Percentiles rank a stretch among this genome's conserved stretches.
These are phyloP conservation scores for Aspergillus avenaceus DNA, from an alignment of 495 filamentous ascomycete genomes.

Conservation along the genomic window DNA sequence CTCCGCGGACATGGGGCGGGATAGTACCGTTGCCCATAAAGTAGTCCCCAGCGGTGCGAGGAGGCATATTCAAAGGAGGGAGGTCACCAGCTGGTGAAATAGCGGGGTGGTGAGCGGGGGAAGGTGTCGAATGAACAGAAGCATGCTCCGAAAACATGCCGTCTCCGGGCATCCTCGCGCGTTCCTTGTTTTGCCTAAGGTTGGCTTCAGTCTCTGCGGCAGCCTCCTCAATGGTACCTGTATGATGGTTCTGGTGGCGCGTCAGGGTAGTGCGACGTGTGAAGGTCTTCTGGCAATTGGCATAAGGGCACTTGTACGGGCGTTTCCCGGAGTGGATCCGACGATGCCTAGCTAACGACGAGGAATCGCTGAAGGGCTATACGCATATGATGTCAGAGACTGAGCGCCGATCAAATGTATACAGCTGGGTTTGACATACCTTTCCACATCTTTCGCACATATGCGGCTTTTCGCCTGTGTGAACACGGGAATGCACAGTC, in stretches of 20 bases:
- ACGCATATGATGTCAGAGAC: background rate
- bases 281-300: constrained; percentile 98
- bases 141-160: constrained; percentile 74
- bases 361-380: constrained; percentile 98
- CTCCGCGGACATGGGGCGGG: constrained; percentile 78
- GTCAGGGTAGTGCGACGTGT: constrained; percentile 93
- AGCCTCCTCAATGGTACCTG: constrained; percentile 91
- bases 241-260: constrained; percentile 93
- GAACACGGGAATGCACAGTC: constrained; percentile 91
- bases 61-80: constrained; percentile 69
- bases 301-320: constrained; percentile 96
- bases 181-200: constrained; percentile 55
- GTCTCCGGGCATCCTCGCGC: constrained; percentile 64
- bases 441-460: constrained; percentile 97
- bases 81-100: constrained; percentile 77
- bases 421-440: constrained; percentile 50
- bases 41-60: constrained; percentile 59
- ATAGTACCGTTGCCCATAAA: constrained; percentile 67
- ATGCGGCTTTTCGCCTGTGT: constrained; percentile 97
- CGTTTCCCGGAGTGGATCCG: constrained; percentile 94
- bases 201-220: constrained; percentile 83
- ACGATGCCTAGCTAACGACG: constrained; percentile 88
- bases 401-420: background rate
- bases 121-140: constrained; percentile 84
- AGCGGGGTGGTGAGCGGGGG: constrained; percentile 72